Percentiles rank a stretch among this genome's conserved stretches.
Conservation (phyloP, 73 alveolate genomes). For the Paramecium pentaurelia region DNA sequence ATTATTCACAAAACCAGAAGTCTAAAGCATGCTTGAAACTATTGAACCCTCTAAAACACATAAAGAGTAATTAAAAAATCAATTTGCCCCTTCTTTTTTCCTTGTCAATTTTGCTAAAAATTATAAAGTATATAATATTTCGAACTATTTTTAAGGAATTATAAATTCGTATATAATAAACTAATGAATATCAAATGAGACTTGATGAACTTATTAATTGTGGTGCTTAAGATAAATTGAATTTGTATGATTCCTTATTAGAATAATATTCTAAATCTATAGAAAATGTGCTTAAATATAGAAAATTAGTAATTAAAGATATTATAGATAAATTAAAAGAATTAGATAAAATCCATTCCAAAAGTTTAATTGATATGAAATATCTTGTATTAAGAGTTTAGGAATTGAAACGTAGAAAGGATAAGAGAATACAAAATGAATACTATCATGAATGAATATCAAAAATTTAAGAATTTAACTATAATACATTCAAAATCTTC, state of each 20-base stretch:
- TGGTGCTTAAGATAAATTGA: background rate
- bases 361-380: background rate
- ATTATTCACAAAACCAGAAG: background rate
- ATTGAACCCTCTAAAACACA: background rate
- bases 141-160: background rate
- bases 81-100: background rate
- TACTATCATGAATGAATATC: background rate
- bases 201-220: background rate
- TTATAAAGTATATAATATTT: background rate
- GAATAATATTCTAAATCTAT: background rate
- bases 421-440: background rate
- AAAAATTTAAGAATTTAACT: background rate
- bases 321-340: slow-evolving; percentile 7
- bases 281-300: background rate
- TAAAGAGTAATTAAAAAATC: background rate
- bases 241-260: background rate
- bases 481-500: slow-evolving; percentile 14
- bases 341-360: slow-evolving; percentile 16
- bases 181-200: background rate
- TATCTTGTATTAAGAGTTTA: background rate
- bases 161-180: background rate
- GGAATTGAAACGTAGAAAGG: background rate
- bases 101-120: background rate
- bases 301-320: background rate
- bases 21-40: background rate